phyloP scores from a whole-genome alignment of 2,329 filamentous ascomycete species.

The Dichotomopilus funicola region DNA sequence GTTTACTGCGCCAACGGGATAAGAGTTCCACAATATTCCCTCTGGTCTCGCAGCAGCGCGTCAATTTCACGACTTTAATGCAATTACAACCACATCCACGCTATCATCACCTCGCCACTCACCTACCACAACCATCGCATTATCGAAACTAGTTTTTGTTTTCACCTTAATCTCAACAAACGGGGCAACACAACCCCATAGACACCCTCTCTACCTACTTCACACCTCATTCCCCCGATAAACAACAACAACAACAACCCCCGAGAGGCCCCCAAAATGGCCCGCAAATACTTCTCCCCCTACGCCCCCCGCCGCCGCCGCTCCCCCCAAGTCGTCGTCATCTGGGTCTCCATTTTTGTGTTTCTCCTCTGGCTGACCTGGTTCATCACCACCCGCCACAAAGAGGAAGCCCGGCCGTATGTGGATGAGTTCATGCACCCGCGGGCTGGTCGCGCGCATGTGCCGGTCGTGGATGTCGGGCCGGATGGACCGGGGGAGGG shows the following conservation, averaged over 20 bases:
- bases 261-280: background rate
- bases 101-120: no score
- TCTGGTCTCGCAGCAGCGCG: no score
- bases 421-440: conserved; percentile 15
- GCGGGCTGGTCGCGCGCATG: background rate
- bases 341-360: conserved; percentile 21
- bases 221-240: background rate
- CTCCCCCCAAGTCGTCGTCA: conserved; percentile 16
- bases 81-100: no score
- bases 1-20: no score
- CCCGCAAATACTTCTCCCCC: conserved; percentile 12
- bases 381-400: conserved; percentile 20
- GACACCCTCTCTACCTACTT: background rate
- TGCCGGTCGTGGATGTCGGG: no score
- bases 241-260: background rate
- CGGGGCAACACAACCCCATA: background rate
- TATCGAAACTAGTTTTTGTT: no score
- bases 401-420: conserved; percentile 11
- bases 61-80: no score
- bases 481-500: background rate
- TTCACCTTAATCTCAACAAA: no score
- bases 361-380: conserved; percentile 19
- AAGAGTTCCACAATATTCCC: no score
- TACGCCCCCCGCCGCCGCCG: conserved; percentile 18
- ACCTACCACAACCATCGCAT: no score